These are phyloP conservation scores for Trypanosoma cruzi DNA, from an alignment of 208 protist species.

Conservation along the genomic window DNA sequence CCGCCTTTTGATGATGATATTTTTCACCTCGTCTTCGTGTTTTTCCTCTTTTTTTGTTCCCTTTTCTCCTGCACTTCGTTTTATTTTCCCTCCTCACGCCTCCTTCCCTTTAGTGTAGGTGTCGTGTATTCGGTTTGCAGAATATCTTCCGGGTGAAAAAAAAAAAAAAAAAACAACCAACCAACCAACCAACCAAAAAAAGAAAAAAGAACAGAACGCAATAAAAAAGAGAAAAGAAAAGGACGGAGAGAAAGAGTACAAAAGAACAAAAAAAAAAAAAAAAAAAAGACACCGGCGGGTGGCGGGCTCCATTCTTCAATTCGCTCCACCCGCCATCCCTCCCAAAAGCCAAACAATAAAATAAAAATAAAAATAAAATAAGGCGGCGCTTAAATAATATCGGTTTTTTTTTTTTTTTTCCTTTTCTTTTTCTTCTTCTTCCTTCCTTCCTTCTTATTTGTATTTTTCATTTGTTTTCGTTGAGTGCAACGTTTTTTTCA, in stretches of 20 bases:
- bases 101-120: not conserved
- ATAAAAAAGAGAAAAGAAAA: conserved; percentile 21
- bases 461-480: no score
- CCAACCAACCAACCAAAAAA: not conserved
- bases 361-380: no score
- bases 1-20: no score
- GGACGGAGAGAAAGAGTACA: not conserved
- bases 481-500: not conserved
- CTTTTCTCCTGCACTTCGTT: not conserved
- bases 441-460: no score
- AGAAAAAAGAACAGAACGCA: conserved; percentile 17
- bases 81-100: not conserved
- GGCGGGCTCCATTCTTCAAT: no score
- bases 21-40: no score
- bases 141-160: not conserved
- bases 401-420: conserved; percentile 10
- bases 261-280: no score
- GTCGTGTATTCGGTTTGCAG: not conserved
- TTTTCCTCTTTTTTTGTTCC: conserved; percentile 2
- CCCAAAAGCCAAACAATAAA: no score
- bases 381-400: no score
- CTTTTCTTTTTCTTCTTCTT: not conserved
- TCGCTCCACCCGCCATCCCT: no score
- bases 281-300: no score
- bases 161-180: not conserved